Base-by-base conservation (phyloP, 2,329 filamentous ascomycete species). In the Grosmannia clavigera region DNA sequence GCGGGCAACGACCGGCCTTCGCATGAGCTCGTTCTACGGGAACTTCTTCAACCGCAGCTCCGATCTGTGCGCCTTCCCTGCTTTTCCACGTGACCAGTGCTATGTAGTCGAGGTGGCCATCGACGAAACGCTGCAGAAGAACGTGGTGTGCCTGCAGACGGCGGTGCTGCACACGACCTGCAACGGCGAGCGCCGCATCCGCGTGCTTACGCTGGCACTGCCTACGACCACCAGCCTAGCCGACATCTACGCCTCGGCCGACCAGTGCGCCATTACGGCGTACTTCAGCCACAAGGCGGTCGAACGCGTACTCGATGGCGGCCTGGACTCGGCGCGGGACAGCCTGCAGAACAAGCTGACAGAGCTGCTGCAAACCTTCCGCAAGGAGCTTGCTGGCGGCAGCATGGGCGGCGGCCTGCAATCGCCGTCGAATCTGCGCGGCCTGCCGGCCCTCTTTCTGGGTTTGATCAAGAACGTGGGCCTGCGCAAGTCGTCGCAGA, bases 1-100 rank as follows among this genome's bases (percentile, higher is more conserved):
- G 48, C 87, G 94, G 65, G 94, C 94, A 22, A 96, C 92, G 2
- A 97, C 92, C 29, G 94, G 94, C 58, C 76, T 99, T 61, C 85
- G 94, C 59, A 97, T 97, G 88, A 96, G 86, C 76, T 92, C 92
- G 2, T 99, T 99, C 75, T 99, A 97, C 73, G 94, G 94, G 66
- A 99, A 99, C 77, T 99, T 99, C 75, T 99, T 99, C 81, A 99
- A 97, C 78, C 84, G 94, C 67, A 96, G 90, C 71, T 96, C 92
- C 19, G 94, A 99, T 75, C 83, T 99, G 38, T 97, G 94, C 72
- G 94, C 94, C 14, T 99, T 99, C 80, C 94, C 94, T 1, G 92
- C 94, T 0, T 97, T 99, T 78, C 94, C 94, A 38, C 87, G 94
- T 70, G 94, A 99, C 69, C 94, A 99, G 73, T 91, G 89, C 64